phyloP scores from a whole-genome alignment of 1,139 yeast species.

The Pichia sp. region DNA sequence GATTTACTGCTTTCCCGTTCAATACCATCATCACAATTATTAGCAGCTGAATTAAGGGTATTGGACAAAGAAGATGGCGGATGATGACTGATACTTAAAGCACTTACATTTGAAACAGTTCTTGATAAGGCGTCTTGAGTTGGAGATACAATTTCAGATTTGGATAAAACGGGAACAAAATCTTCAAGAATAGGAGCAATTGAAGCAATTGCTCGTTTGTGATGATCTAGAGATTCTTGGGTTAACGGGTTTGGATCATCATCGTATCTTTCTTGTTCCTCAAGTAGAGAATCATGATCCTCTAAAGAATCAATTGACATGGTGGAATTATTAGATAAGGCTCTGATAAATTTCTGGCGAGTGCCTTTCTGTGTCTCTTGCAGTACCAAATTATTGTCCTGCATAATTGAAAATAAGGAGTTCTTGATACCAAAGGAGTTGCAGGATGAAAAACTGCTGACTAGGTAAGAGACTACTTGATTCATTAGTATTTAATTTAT shows the following conservation, averaged over 20 bases:
- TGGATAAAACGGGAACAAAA: conserved; percentile 64
- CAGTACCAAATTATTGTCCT: background rate
- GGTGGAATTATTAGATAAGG: conserved; percentile 18
- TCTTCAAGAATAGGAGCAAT: conserved; percentile 69
- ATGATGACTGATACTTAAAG: conserved; percentile 25
- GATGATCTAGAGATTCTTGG: conserved; percentile 27
- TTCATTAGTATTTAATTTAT: no score
- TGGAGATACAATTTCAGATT: conserved; percentile 31
- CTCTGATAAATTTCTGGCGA: conserved; percentile 7
- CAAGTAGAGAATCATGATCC: conserved; percentile 10
- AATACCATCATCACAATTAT: background rate
- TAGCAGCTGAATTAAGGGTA: background rate
- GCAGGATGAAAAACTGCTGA: background rate
- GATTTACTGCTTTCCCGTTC: background rate
- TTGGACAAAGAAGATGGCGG: conserved; percentile 4
- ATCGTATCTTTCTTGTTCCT: conserved; percentile 16
- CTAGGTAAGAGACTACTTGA: no score
- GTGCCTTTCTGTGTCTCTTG: background rate
- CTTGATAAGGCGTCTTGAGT: conserved; percentile 26
- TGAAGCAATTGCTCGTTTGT: conserved; percentile 61
- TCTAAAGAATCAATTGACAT: conserved; percentile 21
- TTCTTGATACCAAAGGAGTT: background rate
- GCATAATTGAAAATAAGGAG: background rate
- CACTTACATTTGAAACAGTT: conserved; percentile 30
- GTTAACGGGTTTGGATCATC: conserved; percentile 25